phyloP scores from a whole-genome alignment of 805 yeast genomes.

The Metschnikowia drakensbergensis region DNA sequence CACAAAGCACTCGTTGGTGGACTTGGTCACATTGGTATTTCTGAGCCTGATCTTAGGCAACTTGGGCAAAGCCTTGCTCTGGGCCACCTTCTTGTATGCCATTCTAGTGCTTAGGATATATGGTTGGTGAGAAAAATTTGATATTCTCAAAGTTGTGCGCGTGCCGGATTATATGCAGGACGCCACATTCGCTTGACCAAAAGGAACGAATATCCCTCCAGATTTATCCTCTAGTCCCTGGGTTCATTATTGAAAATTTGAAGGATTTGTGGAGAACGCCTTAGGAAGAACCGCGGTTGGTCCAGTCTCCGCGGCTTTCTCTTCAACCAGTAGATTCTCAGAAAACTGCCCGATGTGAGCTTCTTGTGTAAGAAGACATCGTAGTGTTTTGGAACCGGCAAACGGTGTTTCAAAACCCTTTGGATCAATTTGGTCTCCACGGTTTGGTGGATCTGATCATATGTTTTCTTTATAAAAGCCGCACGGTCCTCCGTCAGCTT shows the following conservation, averaged over 20 bases:
- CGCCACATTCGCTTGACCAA: too few species aligned
- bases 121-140: constrained; percentile 7
- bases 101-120: constrained; percentile 18
- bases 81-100: constrained; percentile 43
- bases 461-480: constrained; percentile 26
- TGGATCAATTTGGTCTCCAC: constrained; percentile 28
- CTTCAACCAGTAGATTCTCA: constrained; percentile 31
- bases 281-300: background rate
- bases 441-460: constrained; percentile 25
- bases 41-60: constrained; percentile 70
- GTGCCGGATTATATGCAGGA: background rate
- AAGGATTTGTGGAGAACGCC: background rate
- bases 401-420: constrained; percentile 17
- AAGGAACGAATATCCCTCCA: background rate
- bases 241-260: background rate
- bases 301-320: constrained; percentile 7
- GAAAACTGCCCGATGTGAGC: constrained; percentile 22
- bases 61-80: constrained; percentile 54
- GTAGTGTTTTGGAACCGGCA: constrained; percentile 10
- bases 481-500: constrained; percentile 25
- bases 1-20: constrained; percentile 70
- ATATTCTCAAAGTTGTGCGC: background rate
- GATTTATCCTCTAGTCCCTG: background rate
- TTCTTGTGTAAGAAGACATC: constrained; percentile 29
- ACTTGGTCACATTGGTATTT: constrained; percentile 54